Conservation (phyloP, 2,329 filamentous ascomycete genomes). For the Davidsoniella neocaledoniae region DNA sequence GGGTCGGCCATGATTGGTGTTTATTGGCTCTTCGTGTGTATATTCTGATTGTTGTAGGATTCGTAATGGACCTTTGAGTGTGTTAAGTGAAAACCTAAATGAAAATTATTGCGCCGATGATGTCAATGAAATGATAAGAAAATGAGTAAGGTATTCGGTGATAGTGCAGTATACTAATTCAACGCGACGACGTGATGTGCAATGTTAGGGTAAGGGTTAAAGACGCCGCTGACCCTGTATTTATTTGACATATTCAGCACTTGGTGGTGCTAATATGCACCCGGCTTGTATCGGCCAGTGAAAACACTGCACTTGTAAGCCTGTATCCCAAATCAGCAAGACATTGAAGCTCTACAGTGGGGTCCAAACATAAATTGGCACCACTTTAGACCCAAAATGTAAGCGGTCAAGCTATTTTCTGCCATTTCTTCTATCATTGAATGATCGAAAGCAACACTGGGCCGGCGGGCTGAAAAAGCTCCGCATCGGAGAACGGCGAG, state of each 20-base stretch:
- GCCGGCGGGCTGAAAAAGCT: neutral
- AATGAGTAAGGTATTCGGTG: too few relatives aligned
- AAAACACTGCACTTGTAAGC: neutral
- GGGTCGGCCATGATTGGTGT: slow-evolving; percentile 48
- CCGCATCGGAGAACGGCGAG: slow-evolving; percentile 10
- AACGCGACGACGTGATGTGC: too few relatives aligned
- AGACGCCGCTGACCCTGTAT: neutral
- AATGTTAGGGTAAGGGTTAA: neutral
- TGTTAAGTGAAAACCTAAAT: neutral
- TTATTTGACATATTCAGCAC: neutral
- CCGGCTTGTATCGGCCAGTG: slow-evolving; percentile 5
- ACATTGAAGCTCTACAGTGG: neutral
- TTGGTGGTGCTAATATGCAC: neutral
- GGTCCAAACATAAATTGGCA: neutral
- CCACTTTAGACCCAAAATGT: neutral
- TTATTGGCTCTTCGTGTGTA: neutral
- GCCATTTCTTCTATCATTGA: neutral
- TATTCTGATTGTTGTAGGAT: too few relatives aligned
- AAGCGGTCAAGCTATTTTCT: slow-evolving; percentile 9
- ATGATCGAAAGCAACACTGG: neutral
- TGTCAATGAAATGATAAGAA: neutral
- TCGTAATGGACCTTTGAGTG: too few relatives aligned
- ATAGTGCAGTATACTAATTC: too few relatives aligned
- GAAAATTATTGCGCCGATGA: neutral
- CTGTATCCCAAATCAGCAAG: neutral